These are phyloP conservation scores for Kodamaea laetipori DNA, from an alignment of 805 yeast species.

Conservation along the genomic window DNA sequence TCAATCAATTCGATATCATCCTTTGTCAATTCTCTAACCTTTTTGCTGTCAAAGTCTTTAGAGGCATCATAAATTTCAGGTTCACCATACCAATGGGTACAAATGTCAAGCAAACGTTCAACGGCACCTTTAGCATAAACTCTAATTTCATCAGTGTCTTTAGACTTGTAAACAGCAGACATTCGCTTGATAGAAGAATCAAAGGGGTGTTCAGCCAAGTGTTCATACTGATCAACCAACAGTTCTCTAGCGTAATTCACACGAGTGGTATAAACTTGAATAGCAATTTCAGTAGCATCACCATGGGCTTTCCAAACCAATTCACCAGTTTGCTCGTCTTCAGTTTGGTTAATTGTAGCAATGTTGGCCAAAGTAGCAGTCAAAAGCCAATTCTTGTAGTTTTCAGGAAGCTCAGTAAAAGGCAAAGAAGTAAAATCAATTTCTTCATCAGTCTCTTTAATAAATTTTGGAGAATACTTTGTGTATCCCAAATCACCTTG, in stretches of 20 bases:
- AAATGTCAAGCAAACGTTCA: slow-evolving; percentile 62
- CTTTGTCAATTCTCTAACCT: slow-evolving; percentile 36
- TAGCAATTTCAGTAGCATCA: slow-evolving; percentile 88
- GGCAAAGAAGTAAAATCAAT: slow-evolving; percentile 26
- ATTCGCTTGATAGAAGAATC: slow-evolving; percentile 74
- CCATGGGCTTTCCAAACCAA: slow-evolving; percentile 75
- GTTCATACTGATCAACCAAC: slow-evolving; percentile 31
- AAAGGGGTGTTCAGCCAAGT: slow-evolving; percentile 68
- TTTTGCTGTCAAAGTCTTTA: slow-evolving; percentile 20
- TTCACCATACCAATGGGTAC: slow-evolving; percentile 54
- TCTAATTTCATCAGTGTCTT: slow-evolving; percentile 23
- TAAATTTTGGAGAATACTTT: slow-evolving; percentile 37
- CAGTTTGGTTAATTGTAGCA: slow-evolving; percentile 59
- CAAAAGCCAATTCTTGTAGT: slow-evolving; percentile 54
- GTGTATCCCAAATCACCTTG: slow-evolving; percentile 49
- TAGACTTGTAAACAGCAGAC: slow-evolving; percentile 56
- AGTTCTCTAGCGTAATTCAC: slow-evolving; percentile 50
- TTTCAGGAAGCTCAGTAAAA: slow-evolving; percentile 18
- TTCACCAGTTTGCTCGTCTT: slow-evolving; percentile 39
- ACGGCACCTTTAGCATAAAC: slow-evolving; percentile 75
- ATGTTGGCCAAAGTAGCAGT: slow-evolving; percentile 80
- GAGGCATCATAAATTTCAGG: slow-evolving; percentile 22
- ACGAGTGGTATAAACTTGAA: slow-evolving; percentile 73
- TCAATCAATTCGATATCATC: slow-evolving; percentile 47
- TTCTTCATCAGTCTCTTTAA: slow-evolving; percentile 40